These are phyloP conservation scores for Berkeleyomyces basicola DNA, from an alignment of 2,329 filamentous ascomycete genomes.

Conservation along the genomic window DNA sequence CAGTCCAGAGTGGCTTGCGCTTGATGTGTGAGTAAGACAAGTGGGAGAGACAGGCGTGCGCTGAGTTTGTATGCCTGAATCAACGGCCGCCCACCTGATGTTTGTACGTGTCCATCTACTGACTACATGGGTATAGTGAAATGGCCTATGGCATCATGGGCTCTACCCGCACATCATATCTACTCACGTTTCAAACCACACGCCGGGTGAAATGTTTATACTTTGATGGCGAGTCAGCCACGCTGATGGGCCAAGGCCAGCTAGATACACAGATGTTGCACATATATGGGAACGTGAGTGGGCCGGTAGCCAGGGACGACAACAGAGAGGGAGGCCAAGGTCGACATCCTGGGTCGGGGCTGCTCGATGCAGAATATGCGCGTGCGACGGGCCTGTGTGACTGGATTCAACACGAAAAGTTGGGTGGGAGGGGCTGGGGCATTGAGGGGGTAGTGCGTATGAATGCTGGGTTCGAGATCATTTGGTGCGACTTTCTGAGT, in stretches of 20 bases:
- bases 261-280: constrained; percentile 34
- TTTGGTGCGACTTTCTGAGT: constrained; percentile 34
- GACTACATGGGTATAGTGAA: constrained; percentile 19
- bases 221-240: constrained; percentile 34
- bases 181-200: constrained; percentile 33
- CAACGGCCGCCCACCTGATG: neutral
- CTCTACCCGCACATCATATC: constrained; percentile 24
- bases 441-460: constrained; percentile 34
- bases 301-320: constrained; percentile 17
- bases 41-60: neutral
- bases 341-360: constrained; percentile 15
- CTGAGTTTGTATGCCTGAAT: too few relatives aligned
- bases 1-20: constrained; percentile 35
- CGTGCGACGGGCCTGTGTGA: constrained; percentile 30
- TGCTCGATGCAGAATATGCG: constrained; percentile 29
- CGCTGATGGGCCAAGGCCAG: constrained; percentile 29
- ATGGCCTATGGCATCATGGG: constrained; percentile 40
- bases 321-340: neutral
- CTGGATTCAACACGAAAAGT: constrained; percentile 25
- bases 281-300: constrained; percentile 29
- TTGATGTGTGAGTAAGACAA: constrained; percentile 26
- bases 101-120: neutral
- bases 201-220: constrained; percentile 28
- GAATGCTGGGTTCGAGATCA: constrained; percentile 35
- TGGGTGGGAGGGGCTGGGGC: constrained; percentile 30